Base-by-base conservation (phyloP, 2,329 filamentous ascomycete species). In the Monosporascus cannonballus region DNA sequence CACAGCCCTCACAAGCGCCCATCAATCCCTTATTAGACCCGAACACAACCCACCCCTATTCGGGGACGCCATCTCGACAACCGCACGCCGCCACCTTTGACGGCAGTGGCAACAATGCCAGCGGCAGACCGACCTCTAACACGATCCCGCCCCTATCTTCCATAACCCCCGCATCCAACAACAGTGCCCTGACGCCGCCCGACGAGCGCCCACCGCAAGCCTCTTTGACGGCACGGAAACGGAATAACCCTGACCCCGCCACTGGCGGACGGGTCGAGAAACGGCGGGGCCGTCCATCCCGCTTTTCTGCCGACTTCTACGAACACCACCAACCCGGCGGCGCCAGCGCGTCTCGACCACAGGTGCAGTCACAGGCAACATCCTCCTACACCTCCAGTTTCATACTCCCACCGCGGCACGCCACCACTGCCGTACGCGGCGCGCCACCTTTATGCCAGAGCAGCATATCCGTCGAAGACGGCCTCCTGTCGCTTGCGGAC, bases 181-280 rank as follows among this genome's bases (percentile, higher is more conserved):
- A 69, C 3, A 76, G 69, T 41, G 79, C 76, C 2, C 71, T 82
- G 27, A 83, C 80, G 1, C 80, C 79, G 0, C 79, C 79, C 2
- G 79, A 83, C 47, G 80, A 83, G 57, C 71, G 70, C 6, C 59
- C 70, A 0, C 69, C 71, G 1, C 71, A 72, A 22, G 25, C 20
- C 9, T 46, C 24, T 39, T 65, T 69, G 3, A 80, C 81, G 59
- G 70, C 59, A 8, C 61, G 60, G 38, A 69, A 68, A 50, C 64
- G 66, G 7, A 57, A 60, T 6, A 56, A 62, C 30, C 56, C 59
- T 3, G 65, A 66, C 27, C 34, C 55, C 6, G 52, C 46, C 6
- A 47, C 61, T 6, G 48, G 42, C 24, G 55, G 20, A 27, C 49
- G 56, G n/a, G 46, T 59, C 3, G 64, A 66, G 46, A 67, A 60